These are phyloP conservation scores for Gossypium turneri DNA, from an alignment of 345 rosid species.

Conservation along the genomic window DNA sequence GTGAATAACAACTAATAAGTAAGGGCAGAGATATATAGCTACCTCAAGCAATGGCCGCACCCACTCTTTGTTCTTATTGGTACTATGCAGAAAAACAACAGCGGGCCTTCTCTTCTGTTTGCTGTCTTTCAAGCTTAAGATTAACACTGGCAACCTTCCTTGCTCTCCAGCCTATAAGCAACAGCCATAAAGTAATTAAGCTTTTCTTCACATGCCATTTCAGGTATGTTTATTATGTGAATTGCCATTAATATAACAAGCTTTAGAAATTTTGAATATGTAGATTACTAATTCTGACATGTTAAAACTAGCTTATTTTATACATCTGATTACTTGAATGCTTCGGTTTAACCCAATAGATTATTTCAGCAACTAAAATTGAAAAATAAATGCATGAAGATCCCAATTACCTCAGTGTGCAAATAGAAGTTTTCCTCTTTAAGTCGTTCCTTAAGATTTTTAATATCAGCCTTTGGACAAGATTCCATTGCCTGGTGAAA, in stretches of 20 bases:
- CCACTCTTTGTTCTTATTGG: constrained; percentile 73
- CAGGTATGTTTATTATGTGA: not conserved
- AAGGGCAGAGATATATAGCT: not conserved
- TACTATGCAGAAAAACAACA: constrained; percentile 77
- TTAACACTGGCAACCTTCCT: constrained; percentile 65
- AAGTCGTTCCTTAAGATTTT: constrained; percentile 44
- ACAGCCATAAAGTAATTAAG: not conserved
- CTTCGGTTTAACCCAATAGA: not conserved
- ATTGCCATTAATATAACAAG: not conserved
- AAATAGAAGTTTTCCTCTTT: constrained; percentile 68
- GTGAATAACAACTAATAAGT: not conserved
- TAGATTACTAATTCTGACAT: not conserved
- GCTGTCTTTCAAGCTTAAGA: constrained; percentile 53
- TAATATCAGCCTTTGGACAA: constrained; percentile 50
- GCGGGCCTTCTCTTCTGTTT: constrained; percentile 49
- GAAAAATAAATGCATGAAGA: not conserved
- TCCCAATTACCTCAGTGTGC: constrained; percentile 58
- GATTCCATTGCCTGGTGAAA: constrained; percentile 55
- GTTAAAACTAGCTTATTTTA: not conserved
- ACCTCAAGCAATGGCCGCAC: constrained; percentile 86
- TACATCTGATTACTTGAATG: not conserved
- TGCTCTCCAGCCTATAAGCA: constrained; percentile 57
- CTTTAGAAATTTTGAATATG: not conserved
- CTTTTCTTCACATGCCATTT: not conserved
- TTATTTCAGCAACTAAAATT: not conserved